These are phyloP conservation scores for Penicillium sp. DNA, from an alignment of 2,329 filamentous ascomycete genomes.

Conservation along the genomic window DNA sequence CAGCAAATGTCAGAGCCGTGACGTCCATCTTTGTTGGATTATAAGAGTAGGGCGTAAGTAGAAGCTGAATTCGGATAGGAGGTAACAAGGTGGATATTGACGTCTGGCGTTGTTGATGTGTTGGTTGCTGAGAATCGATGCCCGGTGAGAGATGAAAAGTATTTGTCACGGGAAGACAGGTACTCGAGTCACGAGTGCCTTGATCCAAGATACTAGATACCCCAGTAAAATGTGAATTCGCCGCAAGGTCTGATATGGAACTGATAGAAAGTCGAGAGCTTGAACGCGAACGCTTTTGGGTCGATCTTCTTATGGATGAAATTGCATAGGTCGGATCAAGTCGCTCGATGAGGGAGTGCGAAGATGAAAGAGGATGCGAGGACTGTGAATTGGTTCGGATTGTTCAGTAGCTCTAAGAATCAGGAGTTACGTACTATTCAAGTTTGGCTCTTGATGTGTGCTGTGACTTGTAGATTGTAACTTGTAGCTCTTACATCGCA, in stretches of 20 bases:
- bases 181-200: background rate
- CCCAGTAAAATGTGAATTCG: background rate
- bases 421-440: too few relatives aligned
- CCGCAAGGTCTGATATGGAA: background rate
- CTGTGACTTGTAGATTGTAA: too few relatives aligned
- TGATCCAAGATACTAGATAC: background rate
- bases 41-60: background rate
- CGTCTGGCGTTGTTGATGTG: background rate
- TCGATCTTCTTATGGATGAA: background rate
- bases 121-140: background rate
- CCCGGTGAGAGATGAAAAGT: background rate
- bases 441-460: too few relatives aligned
- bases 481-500: too few relatives aligned
- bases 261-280: background rate
- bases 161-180: background rate
- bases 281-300: background rate
- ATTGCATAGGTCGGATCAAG: background rate
- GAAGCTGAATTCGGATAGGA: background rate
- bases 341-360: background rate
- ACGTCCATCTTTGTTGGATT: conserved; percentile 53
- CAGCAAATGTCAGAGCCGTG: conserved; percentile 48
- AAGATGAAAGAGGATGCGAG: background rate
- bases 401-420: too few relatives aligned
- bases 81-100: background rate
- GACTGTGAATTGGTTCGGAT: background rate